Evolutionary conservation across 2,329 filamentous ascomycete genomes (phyloP).

Genomic region (Ilyonectria destructans): DNA sequence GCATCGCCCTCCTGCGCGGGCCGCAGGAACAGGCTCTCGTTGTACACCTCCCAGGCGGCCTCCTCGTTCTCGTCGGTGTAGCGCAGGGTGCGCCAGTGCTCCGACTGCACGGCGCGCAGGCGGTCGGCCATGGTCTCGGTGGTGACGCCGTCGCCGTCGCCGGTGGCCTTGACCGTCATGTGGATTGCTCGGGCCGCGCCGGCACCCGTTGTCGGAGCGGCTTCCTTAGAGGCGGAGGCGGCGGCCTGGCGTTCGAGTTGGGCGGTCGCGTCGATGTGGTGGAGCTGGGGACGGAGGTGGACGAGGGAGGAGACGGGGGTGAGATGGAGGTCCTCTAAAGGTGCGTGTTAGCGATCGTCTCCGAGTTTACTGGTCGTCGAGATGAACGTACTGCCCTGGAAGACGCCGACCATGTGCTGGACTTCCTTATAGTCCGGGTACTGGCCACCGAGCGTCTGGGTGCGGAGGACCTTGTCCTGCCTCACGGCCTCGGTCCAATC

Average conservation of each 20-base stretch:
- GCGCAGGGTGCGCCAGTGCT: constrained; percentile 84
- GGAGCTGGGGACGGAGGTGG: constrained; percentile 91
- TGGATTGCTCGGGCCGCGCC: constrained; percentile 83
- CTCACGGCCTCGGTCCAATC: constrained; percentile 80
- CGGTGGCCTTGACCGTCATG: constrained; percentile 86
- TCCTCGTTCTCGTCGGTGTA: constrained; percentile 88
- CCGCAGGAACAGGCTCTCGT: constrained; percentile 74
- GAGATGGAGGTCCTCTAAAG: constrained; percentile 85
- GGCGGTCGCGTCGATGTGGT: constrained; percentile 89
- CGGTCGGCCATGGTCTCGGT: constrained; percentile 83
- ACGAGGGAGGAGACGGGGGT: constrained; percentile 88
- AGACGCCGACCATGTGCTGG: constrained; percentile 94
- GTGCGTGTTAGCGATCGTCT: constrained; percentile 38
- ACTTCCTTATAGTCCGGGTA: constrained; percentile 79
- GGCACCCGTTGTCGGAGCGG: constrained; percentile 51
- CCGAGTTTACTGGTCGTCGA: not conserved
- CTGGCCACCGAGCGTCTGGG: constrained; percentile 90
- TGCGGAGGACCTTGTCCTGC: constrained; percentile 81
- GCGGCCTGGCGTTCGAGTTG: constrained; percentile 75
- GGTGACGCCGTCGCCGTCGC: constrained; percentile 76
- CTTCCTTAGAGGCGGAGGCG: constrained; percentile 56
- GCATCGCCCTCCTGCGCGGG: constrained; percentile 37
- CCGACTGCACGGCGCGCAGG: constrained; percentile 84
- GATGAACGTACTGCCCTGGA: constrained; percentile 78
- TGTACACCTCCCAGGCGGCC: constrained; percentile 83